A percentile compares a stretch with the other conserved stretches of the same genome.
phyloP scores from a whole-genome alignment of 2,329 filamentous ascomycete species.

The Fusarium cicatricum region DNA sequence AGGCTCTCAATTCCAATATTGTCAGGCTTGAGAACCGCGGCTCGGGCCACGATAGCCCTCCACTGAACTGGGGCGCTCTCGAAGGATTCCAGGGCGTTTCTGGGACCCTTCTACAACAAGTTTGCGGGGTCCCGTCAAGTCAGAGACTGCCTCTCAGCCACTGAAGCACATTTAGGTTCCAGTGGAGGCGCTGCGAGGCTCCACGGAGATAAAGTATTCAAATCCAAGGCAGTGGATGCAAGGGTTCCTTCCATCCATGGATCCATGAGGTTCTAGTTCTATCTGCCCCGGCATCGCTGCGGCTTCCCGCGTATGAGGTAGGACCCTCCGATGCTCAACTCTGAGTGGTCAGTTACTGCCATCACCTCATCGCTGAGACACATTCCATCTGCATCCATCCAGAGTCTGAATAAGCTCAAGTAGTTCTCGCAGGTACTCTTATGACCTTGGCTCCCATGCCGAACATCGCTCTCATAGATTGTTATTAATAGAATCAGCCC shows the following conservation, averaged over 20 bases:
- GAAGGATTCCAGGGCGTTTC: too few relatives aligned
- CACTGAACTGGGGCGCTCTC: too few relatives aligned
- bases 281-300: conserved; percentile 13
- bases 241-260: conserved; percentile 15
- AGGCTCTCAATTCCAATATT: background rate
- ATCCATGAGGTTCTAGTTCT: conserved; percentile 3
- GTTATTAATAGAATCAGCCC: conserved; percentile 26
- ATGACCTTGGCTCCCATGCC: background rate
- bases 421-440: background rate
- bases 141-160: too few relatives aligned
- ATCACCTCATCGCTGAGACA: conserved; percentile 16
- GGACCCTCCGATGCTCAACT: background rate
- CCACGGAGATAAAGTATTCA: background rate
- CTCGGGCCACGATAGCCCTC: background rate
- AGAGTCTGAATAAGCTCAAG: background rate
- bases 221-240: background rate
- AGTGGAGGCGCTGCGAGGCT: conserved; percentile 13
- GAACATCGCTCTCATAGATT: background rate
- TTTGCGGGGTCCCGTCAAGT: background rate
- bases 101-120: conserved; percentile 1
- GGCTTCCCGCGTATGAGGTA: conserved; percentile 19
- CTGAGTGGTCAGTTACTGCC: background rate
- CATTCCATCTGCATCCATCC: conserved; percentile 1
- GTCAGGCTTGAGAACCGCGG: background rate
- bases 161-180: conserved; percentile 11